phyloP scores from a whole-genome alignment of 129 eudicot species.

The Smallanthus sonchifolius region DNA sequence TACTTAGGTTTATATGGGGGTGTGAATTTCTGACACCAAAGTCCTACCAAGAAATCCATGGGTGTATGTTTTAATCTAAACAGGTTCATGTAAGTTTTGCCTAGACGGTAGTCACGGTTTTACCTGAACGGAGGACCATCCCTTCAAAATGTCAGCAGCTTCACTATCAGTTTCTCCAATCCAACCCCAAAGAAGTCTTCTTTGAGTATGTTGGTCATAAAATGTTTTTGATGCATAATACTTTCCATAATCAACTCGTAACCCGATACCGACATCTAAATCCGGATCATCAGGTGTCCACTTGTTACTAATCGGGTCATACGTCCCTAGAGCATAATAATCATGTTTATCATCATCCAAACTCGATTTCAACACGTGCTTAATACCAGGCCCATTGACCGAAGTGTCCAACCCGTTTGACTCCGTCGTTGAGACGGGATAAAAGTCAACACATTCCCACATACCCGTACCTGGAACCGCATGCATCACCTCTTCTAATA shows the following conservation, averaged over 20 bases:
- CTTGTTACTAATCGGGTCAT: conserved; percentile 46
- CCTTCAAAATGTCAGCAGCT: conserved; percentile 56
- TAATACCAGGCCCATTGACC: conserved; percentile 56
- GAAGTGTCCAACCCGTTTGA: conserved; percentile 78
- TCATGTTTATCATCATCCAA: conserved; percentile 71
- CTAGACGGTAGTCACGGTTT: background rate
- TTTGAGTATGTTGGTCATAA: conserved; percentile 50
- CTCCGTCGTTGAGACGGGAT: conserved; percentile 61
- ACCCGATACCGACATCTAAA: conserved; percentile 81
- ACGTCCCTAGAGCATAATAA: conserved; percentile 78
- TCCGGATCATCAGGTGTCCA: conserved; percentile 89
- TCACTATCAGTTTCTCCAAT: conserved; percentile 75
- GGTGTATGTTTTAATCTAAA: too few relatives aligned
- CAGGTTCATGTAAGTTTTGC: too few relatives aligned
- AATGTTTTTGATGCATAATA: conserved; percentile 89
- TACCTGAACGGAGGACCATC: conserved; percentile 92
- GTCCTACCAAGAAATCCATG: background rate
- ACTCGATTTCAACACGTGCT: conserved; percentile 86
- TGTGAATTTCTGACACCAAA: background rate
- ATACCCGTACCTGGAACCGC: conserved; percentile 91
- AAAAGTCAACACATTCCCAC: conserved; percentile 99
- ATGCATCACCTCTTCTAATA: conserved; percentile 58
- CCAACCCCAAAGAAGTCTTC: conserved; percentile 88
- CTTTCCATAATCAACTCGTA: conserved; percentile 77
- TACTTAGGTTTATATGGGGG: background rate